Base-by-base conservation (phyloP, 768 basidiomycete species). In the Trametes cingulata region DNA sequence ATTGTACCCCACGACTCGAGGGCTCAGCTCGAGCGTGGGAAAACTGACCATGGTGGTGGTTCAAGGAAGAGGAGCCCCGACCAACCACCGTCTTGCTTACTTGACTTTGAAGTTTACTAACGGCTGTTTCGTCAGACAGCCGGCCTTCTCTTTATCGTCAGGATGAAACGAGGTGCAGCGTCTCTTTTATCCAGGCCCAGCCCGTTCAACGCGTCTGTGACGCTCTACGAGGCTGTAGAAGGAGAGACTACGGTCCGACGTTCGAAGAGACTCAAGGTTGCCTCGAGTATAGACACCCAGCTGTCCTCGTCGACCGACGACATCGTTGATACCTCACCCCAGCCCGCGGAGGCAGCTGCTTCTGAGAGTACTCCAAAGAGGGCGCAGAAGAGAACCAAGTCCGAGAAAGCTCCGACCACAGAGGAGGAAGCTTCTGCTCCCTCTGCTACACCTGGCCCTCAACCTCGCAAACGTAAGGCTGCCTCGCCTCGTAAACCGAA, bases 201-300 rank as follows among this genome's bases (percentile, higher is more conserved):
- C 24, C 53, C 60, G 12, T 56, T 42, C 9, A 25, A 67, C 22
- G n/a, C 62, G 4, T 35, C 61, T 0, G 66, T 66, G 1, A 67
- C 62, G 2, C 42, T 69, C 9, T 66, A 60, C 40, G 64, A 71
- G 41, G 55, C 58, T 12, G 65, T 69, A 35, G 66, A 65, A 2
- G 55, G 54, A 41, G 37, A 48, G 3, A 41, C n/a, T 3, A 39
- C n/a, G 8, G 42, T 49, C 19, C 61, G 61, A 3, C 61, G 61
- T 10, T 63, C 61, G 6, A 58, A 63, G 20, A 42, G 61, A 33
- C 52, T 62, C 22, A 62, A 52, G 24, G 35, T 37, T 20, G 54
- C 29, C 29, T 33, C 29, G 29, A 33, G 29, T 33, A 5, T n/a
- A n/a, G n/a, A n/a, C n/a, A 46, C 8, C 19, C 42, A 24, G 22